Evolutionary conservation across 2,329 filamentous ascomycete species (phyloP).

Genomic region (Plectosphaerella cucumerina): DNA sequence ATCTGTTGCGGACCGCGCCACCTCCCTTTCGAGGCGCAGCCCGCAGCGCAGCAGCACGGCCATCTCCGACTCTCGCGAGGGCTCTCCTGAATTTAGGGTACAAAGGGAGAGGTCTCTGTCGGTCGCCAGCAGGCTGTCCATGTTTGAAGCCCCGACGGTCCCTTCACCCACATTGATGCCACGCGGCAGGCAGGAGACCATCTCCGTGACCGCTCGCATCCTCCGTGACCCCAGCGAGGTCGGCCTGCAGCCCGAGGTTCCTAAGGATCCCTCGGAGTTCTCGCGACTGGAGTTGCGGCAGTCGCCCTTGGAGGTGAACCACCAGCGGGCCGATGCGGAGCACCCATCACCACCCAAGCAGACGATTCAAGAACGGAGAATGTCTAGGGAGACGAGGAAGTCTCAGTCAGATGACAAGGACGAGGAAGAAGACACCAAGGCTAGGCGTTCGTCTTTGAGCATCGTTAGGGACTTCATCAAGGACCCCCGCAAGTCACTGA

Average conservation of each 20-base stretch:
- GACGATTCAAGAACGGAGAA: slow-evolving; percentile 43
- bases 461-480: slow-evolving; percentile 60
- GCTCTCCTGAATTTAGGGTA: slow-evolving; percentile 37
- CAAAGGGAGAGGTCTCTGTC: slow-evolving; percentile 47
- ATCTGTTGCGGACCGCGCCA: slow-evolving; percentile 39
- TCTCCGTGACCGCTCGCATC: slow-evolving; percentile 86
- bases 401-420: slow-evolving; percentile 29
- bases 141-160: slow-evolving; percentile 41
- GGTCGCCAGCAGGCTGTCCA: slow-evolving; percentile 50
- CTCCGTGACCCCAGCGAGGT: slow-evolving; percentile 58
- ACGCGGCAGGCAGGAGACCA: slow-evolving; percentile 62
- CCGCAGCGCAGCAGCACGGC: slow-evolving; percentile 27
- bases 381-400: slow-evolving; percentile 34
- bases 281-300: slow-evolving; percentile 50
- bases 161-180: slow-evolving; percentile 25
- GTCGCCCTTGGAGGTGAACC: slow-evolving; percentile 55
- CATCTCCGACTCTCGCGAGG: slow-evolving; percentile 36
- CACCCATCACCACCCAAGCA: slow-evolving; percentile 29
- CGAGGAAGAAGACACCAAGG: slow-evolving; percentile 30
- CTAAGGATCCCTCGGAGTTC: slow-evolving; percentile 38
- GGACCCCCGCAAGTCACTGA: slow-evolving; percentile 50
- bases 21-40: slow-evolving; percentile 26
- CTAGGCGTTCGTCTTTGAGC: slow-evolving; percentile 54
- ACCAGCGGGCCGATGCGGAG: slow-evolving; percentile 37
- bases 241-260: slow-evolving; percentile 33